Percentiles rank a stretch among this genome's conserved stretches.
Conservation (phyloP, 2,329 filamentous ascomycete species). For the Fusarium brevicatenulatum region DNA sequence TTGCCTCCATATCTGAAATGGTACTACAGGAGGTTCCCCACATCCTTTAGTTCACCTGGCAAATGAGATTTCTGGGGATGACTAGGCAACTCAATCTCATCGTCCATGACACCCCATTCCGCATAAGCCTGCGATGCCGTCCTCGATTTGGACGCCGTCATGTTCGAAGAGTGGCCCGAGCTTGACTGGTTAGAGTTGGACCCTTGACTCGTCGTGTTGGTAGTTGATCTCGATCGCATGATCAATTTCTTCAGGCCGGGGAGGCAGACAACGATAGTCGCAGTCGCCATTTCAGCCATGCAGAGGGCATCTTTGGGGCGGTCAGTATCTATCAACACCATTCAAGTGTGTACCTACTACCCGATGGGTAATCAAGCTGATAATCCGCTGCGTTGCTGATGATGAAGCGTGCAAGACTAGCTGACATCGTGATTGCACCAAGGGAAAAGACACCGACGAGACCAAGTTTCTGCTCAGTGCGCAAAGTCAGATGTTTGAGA, state of each 20-base stretch:
- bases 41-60: neutral
- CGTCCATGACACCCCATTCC: constrained; percentile 10
- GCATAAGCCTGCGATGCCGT: constrained; percentile 4
- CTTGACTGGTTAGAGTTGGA: neutral
- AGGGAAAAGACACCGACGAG: constrained; percentile 16
- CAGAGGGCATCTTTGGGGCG: neutral
- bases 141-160: neutral
- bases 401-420: constrained; percentile 2
- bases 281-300: constrained; percentile 16
- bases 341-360: neutral
- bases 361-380: constrained; percentile 5
- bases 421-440: neutral
- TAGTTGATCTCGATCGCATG: neutral
- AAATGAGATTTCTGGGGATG: neutral
- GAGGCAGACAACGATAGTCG: constrained; percentile 5
- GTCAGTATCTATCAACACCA: neutral
- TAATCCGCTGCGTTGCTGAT: neutral
- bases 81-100: neutral
- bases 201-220: neutral
- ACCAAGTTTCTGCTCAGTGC: neutral
- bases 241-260: constrained; percentile 9
- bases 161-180: neutral
- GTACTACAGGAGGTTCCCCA: neutral
- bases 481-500: neutral
- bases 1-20: neutral